Evolutionary conservation across 352 stramenopile genomes (phyloP), one percentile per base, ranked within the genome.

Genomic region (Aphanomyces astaci): DNA sequence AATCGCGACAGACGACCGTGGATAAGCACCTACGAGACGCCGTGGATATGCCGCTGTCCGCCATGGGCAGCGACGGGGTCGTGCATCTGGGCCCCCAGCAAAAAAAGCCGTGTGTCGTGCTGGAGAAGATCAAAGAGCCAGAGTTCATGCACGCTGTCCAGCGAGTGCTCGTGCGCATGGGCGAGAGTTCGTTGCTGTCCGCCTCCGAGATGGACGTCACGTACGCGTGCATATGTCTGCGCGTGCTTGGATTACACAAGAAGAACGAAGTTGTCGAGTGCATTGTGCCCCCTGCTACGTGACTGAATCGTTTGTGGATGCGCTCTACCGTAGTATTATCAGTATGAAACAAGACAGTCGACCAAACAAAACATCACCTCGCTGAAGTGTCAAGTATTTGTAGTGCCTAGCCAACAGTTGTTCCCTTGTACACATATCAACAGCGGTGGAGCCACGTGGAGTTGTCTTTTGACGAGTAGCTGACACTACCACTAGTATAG

Each of bases 81-180:
- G 32, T 68, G 3, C 32, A 49, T 17, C 33, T 39, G 1, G 22
- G 40, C 1, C 17, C 43, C 1, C 28, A 68, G 15, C 15, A 13
- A 9, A 27, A 33, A 4, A 19, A 49, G 36, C 36, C 36, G 36
- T 43, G 36, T 24, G 30, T 62, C 48, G 13, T 57, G 31, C 25
- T 68, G 11, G 39, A 68, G 30, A 24, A 11, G 43, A 68, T 68
- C 32, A 57, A 62, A 33, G 62, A 68, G 24, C 62, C 62, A 24
- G 43, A 68, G 39, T 45, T 45, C 15, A 31, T 68, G 13, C 62
- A 68, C 32, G 15, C 46, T 7, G 32, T 68, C 40, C 33, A 52
- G 9, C 62, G 62, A 31, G 62, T 40, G 19, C 28, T 60, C 32
- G 59, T 68, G 24, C 62, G 62, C n/a, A 22, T 68, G 4, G 62